Conservation (phyloP, 768 basidiomycete genomes). For the Leccinum olivaceopallidum region DNA sequence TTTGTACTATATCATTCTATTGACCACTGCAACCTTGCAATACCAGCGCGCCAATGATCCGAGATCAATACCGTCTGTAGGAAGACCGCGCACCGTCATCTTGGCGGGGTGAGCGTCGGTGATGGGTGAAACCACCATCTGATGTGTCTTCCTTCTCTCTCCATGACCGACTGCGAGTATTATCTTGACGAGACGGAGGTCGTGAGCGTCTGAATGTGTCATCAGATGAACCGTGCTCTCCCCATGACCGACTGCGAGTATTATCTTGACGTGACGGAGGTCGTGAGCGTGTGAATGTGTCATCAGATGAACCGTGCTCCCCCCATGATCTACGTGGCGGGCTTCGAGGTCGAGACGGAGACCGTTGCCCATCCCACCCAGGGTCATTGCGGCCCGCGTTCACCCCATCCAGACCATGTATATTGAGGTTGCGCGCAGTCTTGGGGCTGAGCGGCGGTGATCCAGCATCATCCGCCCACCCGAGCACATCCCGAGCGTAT, state of each 20-base stretch:
- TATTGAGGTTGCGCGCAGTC: conserved; percentile 52
- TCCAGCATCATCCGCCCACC: conserved; percentile 35
- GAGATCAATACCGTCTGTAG: conserved; percentile 10
- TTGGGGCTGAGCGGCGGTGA: conserved; percentile 42
- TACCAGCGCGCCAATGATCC: conserved; percentile 2
- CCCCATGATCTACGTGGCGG: conserved; percentile 10
- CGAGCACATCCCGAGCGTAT: conserved; percentile 38
- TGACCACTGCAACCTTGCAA: conserved; percentile 4
- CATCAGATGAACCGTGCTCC: conserved; percentile 1
- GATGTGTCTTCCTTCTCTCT: neutral
- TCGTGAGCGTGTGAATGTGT: conserved; percentile 1
- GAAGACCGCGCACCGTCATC: conserved; percentile 5
- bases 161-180: conserved; percentile 4
- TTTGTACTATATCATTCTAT: conserved; percentile 12
- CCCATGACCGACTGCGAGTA: conserved; percentile 2
- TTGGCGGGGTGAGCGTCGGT: conserved; percentile 4
- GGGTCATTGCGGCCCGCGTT: conserved; percentile 12
- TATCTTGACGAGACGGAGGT: conserved; percentile 5
- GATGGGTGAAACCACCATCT: neutral
- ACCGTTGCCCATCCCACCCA: neutral
- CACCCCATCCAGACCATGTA: conserved; percentile 39
- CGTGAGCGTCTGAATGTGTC: neutral
- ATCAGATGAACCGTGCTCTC: neutral
- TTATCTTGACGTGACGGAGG: conserved; percentile 7
- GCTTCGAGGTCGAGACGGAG: conserved; percentile 6